phyloP scores from a whole-genome alignment of 1,284 basidiomycete genomes.

The Fomitopsis betulina region DNA sequence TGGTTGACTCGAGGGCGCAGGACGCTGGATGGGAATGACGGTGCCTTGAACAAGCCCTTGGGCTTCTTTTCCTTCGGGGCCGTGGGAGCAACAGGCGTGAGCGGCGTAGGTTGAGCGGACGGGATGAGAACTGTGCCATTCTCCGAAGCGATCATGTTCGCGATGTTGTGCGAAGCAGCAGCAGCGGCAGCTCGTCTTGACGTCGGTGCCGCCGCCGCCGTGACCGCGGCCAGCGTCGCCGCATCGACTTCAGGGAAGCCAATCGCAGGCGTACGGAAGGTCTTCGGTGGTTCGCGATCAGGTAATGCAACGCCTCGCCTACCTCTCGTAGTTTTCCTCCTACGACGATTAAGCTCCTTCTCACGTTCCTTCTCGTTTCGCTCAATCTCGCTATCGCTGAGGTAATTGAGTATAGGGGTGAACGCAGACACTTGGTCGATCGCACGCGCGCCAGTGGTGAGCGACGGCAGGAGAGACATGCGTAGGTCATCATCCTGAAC shows the following conservation, averaged over 20 bases:
- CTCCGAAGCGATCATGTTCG: conserved; percentile 81
- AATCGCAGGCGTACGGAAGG: conserved; percentile 83
- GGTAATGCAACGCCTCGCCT: conserved; percentile 87
- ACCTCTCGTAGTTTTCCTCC: conserved; percentile 86
- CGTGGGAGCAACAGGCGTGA: conserved; percentile 32
- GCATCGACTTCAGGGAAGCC: conserved; percentile 78
- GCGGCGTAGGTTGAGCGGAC: conserved; percentile 41
- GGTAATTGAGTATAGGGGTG: conserved; percentile 87
- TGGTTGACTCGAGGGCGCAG: conserved; percentile 56
- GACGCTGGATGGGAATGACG: conserved; percentile 49
- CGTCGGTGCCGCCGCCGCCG: conserved; percentile 60
- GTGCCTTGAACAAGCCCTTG: conserved; percentile 71
- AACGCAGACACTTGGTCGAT: conserved; percentile 74
- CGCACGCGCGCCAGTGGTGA: conserved; percentile 66
- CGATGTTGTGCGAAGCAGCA: conserved; percentile 75
- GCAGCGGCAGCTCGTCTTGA: conserved; percentile 80
- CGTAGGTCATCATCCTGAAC: conserved; percentile 92
- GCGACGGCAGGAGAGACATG: conserved; percentile 80
- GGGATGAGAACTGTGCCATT: conserved; percentile 62
- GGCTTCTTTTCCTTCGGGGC: conserved; percentile 60
- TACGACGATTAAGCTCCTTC: conserved; percentile 81
- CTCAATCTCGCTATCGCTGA: conserved; percentile 87
- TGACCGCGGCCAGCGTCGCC: conserved; percentile 57
- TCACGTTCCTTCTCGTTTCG: conserved; percentile 90
- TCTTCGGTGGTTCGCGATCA: conserved; percentile 91